Evolutionary conservation across 495 filamentous ascomycete species (phyloP).

Genomic region (Penicillium flavigenum): DNA sequence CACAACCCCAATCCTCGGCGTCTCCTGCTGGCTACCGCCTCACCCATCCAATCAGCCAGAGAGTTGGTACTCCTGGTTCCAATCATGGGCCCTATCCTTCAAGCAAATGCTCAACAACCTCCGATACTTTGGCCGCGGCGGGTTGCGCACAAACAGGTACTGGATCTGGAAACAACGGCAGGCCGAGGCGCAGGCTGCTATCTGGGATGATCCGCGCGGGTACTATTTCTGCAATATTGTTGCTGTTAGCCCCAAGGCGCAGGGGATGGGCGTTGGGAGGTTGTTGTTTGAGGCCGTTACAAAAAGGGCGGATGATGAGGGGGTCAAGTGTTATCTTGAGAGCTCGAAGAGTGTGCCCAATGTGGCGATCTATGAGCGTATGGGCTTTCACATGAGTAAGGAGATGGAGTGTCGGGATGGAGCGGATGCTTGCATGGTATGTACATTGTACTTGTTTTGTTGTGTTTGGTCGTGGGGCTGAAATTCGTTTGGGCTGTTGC

Average conservation of each 20-base stretch:
- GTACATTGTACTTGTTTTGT: conserved; percentile 13
- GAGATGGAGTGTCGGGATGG: conserved; percentile 61
- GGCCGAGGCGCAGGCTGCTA: conserved; percentile 51
- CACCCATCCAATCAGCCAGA: conserved; percentile 39
- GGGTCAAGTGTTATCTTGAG: conserved; percentile 61
- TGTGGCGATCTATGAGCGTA: conserved; percentile 61
- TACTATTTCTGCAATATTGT: conserved; percentile 72
- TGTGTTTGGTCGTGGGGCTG: not conserved
- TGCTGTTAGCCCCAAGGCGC: conserved; percentile 58
- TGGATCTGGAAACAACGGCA: conserved; percentile 66
- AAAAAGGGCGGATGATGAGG: conserved; percentile 55
- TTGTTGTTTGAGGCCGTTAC: conserved; percentile 56
- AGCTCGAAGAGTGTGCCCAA: conserved; percentile 60
- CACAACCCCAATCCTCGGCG: conserved; percentile 53
- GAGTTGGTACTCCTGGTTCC: conserved; percentile 55
- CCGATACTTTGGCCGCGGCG: conserved; percentile 54
- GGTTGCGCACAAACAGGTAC: conserved; percentile 59
- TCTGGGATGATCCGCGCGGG: conserved; percentile 59
- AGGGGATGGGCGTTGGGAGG: conserved; percentile 58
- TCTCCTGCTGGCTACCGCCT: conserved; percentile 65
- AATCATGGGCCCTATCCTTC: conserved; percentile 56
- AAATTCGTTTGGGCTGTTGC: conserved; percentile 6
- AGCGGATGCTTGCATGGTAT: conserved; percentile 42
- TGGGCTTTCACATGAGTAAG: conserved; percentile 60
- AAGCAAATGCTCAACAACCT: conserved; percentile 58